Evolutionary conservation across 768 basidiomycete genomes (phyloP).

Genomic region (Tylopilus subfusipes): DNA sequence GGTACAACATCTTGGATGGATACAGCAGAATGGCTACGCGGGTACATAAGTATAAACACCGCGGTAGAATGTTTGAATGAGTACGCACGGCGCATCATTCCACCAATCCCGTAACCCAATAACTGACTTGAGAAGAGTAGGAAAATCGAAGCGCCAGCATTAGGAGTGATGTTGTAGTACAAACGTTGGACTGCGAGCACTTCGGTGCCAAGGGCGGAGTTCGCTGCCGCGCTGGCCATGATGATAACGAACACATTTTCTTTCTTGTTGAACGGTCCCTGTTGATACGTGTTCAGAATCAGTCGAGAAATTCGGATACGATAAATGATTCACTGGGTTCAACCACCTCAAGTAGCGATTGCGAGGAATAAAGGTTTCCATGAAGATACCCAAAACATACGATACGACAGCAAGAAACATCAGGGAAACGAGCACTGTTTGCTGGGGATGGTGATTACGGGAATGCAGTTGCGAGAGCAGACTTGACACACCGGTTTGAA

Average conservation of each 20-base stretch:
- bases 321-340: slow-evolving; percentile 40
- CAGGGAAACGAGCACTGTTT: slow-evolving; percentile 50
- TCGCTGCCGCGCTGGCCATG: slow-evolving; percentile 57
- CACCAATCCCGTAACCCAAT: slow-evolving; percentile 53
- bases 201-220: slow-evolving; percentile 52
- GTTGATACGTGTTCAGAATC: not conserved
- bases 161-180: slow-evolving; percentile 51
- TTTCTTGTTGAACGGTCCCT: slow-evolving; percentile 60
- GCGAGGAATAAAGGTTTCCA: slow-evolving; percentile 47
- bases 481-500: slow-evolving; percentile 41
- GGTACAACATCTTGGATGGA: slow-evolving; percentile 42
- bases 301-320: not conserved
- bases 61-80: not conserved
- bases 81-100: slow-evolving; percentile 45
- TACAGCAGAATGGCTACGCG: slow-evolving; percentile 35
- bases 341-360: slow-evolving; percentile 43
- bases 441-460: slow-evolving; percentile 28
- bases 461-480: not conserved
- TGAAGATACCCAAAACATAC: slow-evolving; percentile 45
- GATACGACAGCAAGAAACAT: slow-evolving; percentile 57
- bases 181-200: slow-evolving; percentile 53
- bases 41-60: not conserved
- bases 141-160: slow-evolving; percentile 45
- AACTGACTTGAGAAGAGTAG: slow-evolving; percentile 36
- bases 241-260: slow-evolving; percentile 46